These are phyloP conservation scores for Fonsecaea pedrosoi DNA, from an alignment of 2,329 filamentous ascomycete species.

Conservation along the genomic window DNA sequence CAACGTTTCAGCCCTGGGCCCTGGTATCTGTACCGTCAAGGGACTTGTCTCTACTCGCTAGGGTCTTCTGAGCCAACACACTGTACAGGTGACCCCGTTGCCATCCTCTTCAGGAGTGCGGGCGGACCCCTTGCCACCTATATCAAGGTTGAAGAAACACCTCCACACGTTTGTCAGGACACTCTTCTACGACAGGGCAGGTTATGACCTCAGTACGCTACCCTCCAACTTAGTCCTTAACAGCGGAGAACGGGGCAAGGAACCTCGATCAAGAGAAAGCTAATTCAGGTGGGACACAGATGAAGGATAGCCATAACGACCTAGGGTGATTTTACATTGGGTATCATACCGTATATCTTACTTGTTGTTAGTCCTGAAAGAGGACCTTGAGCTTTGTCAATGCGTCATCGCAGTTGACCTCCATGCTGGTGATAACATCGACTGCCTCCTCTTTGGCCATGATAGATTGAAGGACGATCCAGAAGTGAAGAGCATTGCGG, in stretches of 20 bases:
- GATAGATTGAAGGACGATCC: conserved; percentile 51
- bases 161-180: conserved; percentile 43
- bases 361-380: conserved; percentile 44
- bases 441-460: conserved; percentile 52
- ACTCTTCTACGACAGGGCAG: conserved; percentile 49
- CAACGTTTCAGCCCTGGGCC: neutral
- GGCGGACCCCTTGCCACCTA: conserved; percentile 48
- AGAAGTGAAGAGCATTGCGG: conserved; percentile 52
- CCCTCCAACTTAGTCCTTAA: conserved; percentile 42
- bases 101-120: conserved; percentile 47
- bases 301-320: neutral
- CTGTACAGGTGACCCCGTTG: conserved; percentile 41
- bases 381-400: conserved; percentile 51
- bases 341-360: neutral
- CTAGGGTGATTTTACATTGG: neutral
- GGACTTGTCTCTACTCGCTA: conserved; percentile 40
- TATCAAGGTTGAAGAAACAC: conserved; percentile 43
- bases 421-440: conserved; percentile 53
- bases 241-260: conserved; percentile 42
- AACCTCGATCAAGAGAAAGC: conserved; percentile 41
- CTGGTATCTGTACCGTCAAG: conserved; percentile 6
- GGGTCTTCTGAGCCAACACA: conserved; percentile 43
- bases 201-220: conserved; percentile 43
- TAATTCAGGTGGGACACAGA: too few relatives aligned
- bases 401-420: conserved; percentile 54